These are phyloP conservation scores for Elaphomyces granulatus DNA, from an alignment of 495 filamentous ascomycete genomes.

Conservation along the genomic window DNA sequence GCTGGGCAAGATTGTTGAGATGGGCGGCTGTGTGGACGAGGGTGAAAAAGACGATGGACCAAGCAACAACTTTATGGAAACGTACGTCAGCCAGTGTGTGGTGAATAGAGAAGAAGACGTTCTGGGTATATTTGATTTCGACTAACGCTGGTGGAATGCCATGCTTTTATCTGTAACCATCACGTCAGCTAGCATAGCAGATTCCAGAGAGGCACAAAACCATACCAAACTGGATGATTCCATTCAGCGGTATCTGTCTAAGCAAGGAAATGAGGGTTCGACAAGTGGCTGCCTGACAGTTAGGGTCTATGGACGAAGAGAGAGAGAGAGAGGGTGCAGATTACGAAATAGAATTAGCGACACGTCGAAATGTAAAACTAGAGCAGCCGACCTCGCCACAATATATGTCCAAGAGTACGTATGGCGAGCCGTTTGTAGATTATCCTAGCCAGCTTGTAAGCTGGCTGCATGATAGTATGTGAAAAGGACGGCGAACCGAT, in stretches of 20 bases:
- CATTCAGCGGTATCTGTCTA: constrained; percentile 59
- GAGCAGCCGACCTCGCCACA: constrained; percentile 53
- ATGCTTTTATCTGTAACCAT: constrained; percentile 51
- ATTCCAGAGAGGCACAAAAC: too few species aligned
- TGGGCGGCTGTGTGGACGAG: constrained; percentile 70
- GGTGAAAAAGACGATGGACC: constrained; percentile 70
- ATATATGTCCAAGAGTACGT: constrained; percentile 57
- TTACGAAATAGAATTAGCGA: constrained; percentile 54
- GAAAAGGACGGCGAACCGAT: too few species aligned
- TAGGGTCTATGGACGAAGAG: constrained; percentile 3
- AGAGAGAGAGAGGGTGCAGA: constrained; percentile 2
- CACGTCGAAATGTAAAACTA: constrained; percentile 62
- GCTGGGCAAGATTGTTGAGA: constrained; percentile 66
- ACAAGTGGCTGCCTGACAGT: constrained; percentile 41
- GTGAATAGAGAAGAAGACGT: background rate
- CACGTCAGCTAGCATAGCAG: constrained; percentile 9
- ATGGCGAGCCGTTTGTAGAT: constrained; percentile 41
- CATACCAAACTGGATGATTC: constrained; percentile 55
- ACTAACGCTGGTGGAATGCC: constrained; percentile 56
- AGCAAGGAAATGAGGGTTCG: constrained; percentile 62
- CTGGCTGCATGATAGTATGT: background rate
- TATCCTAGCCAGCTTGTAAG: constrained; percentile 30
- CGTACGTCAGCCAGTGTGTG: too few species aligned
- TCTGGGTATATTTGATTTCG: too few species aligned
- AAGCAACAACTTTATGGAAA: constrained; percentile 39